Evolutionary conservation across 768 basidiomycete species (phyloP), one percentile per base, ranked within the genome.

Genomic region (Tulasnella sp.): DNA sequence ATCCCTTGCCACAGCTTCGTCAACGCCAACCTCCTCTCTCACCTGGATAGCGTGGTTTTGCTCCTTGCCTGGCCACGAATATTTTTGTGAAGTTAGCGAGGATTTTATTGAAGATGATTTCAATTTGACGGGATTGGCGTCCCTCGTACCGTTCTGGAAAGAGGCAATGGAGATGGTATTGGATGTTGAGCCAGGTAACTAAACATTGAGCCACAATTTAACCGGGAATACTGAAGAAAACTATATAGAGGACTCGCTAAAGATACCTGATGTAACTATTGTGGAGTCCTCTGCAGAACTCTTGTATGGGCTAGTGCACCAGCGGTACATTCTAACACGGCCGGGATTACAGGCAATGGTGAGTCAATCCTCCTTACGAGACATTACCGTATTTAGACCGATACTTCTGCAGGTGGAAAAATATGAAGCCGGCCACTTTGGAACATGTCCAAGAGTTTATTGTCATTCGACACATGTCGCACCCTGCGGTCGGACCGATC

Each of bases 131-230:
- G 96, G 96, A 4, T 73, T 99, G 70, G 95, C 93, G 68, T 80
- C 80, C 30, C 84, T 94, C 84, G 96, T 98, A 17, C 96, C 96
- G 7, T 99, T 99, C 70, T 99, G 95, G 92, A 98, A 97, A 71
- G 96, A 99, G 71, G 96, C 96, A 47, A 88, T 99, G 86, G 96
- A 99, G 75, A 99, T 99, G 96, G 92, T 99, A 15, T 73, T 99
- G 65, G 96, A 99, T 74, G 95, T 98, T 55, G 96, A 99, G 73
- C 92, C 96, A 77, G 93, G 95, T 94, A 27, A 51, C 45, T n/a
- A 0, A 38, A 24, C 8, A n/a, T 49, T 19, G 26, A 47, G 53
- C 10, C 24, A 38, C 10, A 41, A 4, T 26, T 42, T 41, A 34
- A 55, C 24, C n/a, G 5, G 7, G 21, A 21, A 29, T 23, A 11